phyloP scores from a whole-genome alignment of 1,284 basidiomycete species.

The Schizopora paradoxa region DNA sequence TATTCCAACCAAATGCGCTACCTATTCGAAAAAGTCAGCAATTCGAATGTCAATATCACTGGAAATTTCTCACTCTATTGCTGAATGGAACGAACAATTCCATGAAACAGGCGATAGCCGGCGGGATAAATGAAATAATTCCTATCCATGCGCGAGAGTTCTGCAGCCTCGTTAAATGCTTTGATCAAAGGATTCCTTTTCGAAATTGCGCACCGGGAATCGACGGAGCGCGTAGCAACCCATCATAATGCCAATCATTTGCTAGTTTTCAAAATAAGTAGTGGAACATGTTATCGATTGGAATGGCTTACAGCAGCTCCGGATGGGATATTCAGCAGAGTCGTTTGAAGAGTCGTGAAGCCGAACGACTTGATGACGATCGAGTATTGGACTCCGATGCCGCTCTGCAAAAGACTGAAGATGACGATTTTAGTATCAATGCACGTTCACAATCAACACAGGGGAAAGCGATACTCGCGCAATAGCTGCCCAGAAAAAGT shows the following conservation, averaged over 20 bases:
- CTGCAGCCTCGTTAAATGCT: constrained; percentile 13
- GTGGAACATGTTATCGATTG: constrained; percentile 17
- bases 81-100: constrained; percentile 24
- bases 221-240: constrained; percentile 21
- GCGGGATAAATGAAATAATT: constrained; percentile 24
- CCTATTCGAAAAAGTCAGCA: constrained; percentile 22
- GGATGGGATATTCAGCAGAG: constrained; percentile 29
- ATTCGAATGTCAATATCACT: constrained; percentile 21
- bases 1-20: constrained; percentile 2
- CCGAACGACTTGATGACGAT: constrained; percentile 30
- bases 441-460: neutral
- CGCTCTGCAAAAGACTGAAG: constrained; percentile 23
- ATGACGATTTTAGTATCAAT: too few species aligned
- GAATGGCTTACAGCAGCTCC: too few species aligned
- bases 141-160: constrained; percentile 24
- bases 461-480: constrained; percentile 1
- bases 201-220: constrained; percentile 20
- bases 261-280: constrained; percentile 16
- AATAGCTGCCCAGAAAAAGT: constrained; percentile 22
- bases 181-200: constrained; percentile 10
- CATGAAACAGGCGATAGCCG: constrained; percentile 27
- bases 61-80: constrained; percentile 8
- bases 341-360: constrained; percentile 27
- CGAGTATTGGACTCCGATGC: constrained; percentile 24
- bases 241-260: constrained; percentile 20